Evolutionary conservation across 2,329 filamentous ascomycete species (phyloP), one percentile per base, ranked within the genome.

Genomic region (Ophiostoma ulmi): DNA sequence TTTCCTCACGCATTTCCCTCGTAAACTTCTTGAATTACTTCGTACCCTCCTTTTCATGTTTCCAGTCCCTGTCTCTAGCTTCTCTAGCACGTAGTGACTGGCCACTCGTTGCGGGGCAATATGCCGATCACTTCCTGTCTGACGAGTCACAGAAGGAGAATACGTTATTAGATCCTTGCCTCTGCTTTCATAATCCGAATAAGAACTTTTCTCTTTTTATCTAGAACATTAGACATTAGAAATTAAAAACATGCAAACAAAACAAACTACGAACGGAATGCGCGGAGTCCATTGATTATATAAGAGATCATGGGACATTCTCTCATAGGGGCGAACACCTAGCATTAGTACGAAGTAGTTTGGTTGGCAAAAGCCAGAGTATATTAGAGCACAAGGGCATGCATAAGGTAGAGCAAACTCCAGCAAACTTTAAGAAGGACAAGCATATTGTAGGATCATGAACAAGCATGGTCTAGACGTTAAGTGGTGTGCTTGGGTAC

Each of bases 81-180:
- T 58, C n/a, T 26, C 22, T 26, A 26, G 52, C n/a, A 26, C 52
- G 22, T 22, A 26, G 22, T 26, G 55, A 11, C 58, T 26, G 63
- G 31, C 69, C 69, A 67, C 52, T 67, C 65, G 52, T 39, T 70
- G 48, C 64, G 64, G 69, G 61, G 61, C 68, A 55, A 44, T 39
- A 35, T 58, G 48, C 31, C 13, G 66, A 64, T 48, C 64, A 66
- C 58, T 63, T 7, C 14, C n/a, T 65, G 26, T 69, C 35, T 52
- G 22, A 48, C 61, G 58, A 36, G 52, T 58, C 52, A 58, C 52
- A 26, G 52, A n/a, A 17, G 52, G n/a, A 58, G 52, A 26, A 58
- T 58, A 58, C n/a, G n/a, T 10, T 26, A 58, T 26, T 26, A 58
- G 44, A 48, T 48, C 20, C 38, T 39, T 10, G 11, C 1, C 11